phyloP scores from a whole-genome alignment of 75 land plant species.

The Isoetes taiwanensis region DNA sequence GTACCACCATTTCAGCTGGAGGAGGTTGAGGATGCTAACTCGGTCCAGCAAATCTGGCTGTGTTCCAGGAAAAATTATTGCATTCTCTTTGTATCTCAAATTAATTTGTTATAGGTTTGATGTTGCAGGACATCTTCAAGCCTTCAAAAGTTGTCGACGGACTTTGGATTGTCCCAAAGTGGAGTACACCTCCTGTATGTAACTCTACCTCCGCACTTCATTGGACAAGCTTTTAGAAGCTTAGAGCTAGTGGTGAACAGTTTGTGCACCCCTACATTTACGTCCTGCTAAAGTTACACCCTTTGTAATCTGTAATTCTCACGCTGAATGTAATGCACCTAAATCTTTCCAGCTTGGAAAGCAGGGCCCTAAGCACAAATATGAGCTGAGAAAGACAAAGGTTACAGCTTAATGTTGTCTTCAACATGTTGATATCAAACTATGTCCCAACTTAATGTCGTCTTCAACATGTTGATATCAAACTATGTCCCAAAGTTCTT shows the following conservation, averaged over 20 bases:
- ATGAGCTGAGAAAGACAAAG: no score
- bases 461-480: no score
- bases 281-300: neutral
- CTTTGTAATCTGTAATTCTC: neutral
- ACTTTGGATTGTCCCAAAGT: conserved; percentile 81
- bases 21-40: conserved; percentile 36
- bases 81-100: neutral
- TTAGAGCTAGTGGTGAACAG: neutral
- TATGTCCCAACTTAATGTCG: no score
- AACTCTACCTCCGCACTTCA: neutral
- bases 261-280: neutral
- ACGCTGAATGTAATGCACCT: neutral
- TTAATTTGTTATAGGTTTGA: neutral
- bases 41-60: conserved; percentile 68
- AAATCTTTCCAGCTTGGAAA: no score
- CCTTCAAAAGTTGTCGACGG: conserved; percentile 45
- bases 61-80: neutral
- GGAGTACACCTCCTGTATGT: conserved; percentile 72
- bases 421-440: no score
- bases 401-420: no score
- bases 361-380: no score
- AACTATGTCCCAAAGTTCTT: no score
- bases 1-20: conserved; percentile 41
- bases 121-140: conserved; percentile 49
- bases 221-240: neutral